Conservation (phyloP, 2,329 filamentous ascomycete species). For the Verticillium nubilum region DNA sequence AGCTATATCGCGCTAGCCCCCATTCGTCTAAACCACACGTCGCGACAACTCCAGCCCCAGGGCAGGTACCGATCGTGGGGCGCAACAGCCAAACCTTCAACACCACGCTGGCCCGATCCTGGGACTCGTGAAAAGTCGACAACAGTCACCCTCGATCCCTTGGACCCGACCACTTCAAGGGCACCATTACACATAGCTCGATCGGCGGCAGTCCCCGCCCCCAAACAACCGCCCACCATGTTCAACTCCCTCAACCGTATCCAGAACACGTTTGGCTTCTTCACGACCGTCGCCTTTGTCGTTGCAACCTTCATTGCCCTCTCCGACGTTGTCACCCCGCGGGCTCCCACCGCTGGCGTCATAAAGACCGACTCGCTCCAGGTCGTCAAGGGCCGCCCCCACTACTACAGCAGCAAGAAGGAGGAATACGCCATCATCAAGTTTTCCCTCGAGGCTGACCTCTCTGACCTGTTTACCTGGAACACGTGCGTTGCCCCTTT, state of each 20-base stretch:
- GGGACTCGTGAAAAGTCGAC: neutral
- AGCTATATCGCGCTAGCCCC: neutral
- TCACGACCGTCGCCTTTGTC: slow-evolving; percentile 86
- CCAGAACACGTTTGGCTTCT: slow-evolving; percentile 96
- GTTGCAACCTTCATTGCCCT: slow-evolving; percentile 75
- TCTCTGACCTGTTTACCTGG: slow-evolving; percentile 93
- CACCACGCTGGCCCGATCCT: neutral
- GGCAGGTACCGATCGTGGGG: neutral
- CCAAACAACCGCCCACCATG: slow-evolving; percentile 50
- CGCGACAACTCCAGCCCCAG: neutral
- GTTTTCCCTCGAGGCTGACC: slow-evolving; percentile 89
- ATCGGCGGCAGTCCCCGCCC: neutral
- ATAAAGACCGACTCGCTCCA: slow-evolving; percentile 72
- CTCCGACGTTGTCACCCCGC: slow-evolving; percentile 67
- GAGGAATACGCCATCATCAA: slow-evolving; percentile 94
- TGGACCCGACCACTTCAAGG: neutral
- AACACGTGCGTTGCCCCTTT: slow-evolving; percentile 55
- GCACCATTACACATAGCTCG: neutral
- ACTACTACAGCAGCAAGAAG: slow-evolving; percentile 89
- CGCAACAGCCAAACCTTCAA: neutral
- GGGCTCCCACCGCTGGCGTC: slow-evolving; percentile 56
- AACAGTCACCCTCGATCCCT: neutral
- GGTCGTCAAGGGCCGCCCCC: slow-evolving; percentile 85
- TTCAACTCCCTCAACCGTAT: slow-evolving; percentile 78
- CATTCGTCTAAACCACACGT: neutral